Conservation (phyloP, 2,329 filamentous ascomycete genomes). For the Penicillium sp. region DNA sequence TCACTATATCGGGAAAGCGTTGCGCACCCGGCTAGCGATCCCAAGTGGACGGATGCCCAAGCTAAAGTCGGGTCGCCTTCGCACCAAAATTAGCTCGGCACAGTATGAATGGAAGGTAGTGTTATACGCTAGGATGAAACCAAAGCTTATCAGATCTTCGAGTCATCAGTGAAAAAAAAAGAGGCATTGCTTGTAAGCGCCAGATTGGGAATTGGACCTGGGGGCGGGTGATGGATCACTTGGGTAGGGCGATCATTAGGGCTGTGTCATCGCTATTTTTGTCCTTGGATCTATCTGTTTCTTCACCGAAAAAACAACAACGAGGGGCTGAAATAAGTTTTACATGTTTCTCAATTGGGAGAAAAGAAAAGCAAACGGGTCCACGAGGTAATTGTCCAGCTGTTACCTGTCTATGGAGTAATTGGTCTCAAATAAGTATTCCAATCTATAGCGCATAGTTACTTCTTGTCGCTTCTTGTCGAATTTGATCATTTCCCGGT, state of each 20-base stretch:
- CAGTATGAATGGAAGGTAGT: background rate
- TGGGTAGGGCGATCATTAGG: background rate
- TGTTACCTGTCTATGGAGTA: background rate
- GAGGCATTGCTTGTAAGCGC: background rate
- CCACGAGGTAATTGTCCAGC: background rate
- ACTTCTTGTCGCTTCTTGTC: background rate
- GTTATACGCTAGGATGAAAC: background rate
- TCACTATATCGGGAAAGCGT: background rate
- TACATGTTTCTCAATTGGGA: background rate
- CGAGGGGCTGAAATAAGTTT: background rate
- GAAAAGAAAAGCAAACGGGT: background rate
- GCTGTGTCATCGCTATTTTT: background rate
- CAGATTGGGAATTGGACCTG: background rate
- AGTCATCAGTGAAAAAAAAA: background rate
- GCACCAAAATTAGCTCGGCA: background rate
- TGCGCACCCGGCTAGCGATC: background rate
- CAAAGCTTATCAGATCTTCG: background rate
- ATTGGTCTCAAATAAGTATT: background rate
- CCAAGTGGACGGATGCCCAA: background rate
- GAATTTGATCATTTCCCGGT: background rate
- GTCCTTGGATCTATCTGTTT: background rate
- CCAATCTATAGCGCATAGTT: background rate
- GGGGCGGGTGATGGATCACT: background rate
- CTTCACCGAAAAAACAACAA: background rate
- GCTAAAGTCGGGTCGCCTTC: background rate